Evolutionary conservation across 2,329 filamentous ascomycete genomes (phyloP).

Genomic region (Aspergillus pseudoterreus): DNA sequence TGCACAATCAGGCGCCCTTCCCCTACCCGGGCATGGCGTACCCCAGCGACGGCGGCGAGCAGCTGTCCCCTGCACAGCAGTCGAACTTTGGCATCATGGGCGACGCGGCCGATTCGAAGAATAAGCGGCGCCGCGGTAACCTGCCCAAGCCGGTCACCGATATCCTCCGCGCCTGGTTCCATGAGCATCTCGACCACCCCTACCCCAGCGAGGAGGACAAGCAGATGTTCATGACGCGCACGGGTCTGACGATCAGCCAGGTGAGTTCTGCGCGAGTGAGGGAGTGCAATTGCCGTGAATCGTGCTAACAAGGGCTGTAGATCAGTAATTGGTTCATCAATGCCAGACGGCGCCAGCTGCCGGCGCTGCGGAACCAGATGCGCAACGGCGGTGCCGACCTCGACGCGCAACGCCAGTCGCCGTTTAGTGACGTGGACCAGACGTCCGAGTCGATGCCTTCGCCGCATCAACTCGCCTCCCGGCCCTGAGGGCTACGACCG

Average conservation of each 20-base stretch:
- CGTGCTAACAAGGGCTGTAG: slow-evolving; percentile 22
- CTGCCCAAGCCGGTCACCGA: slow-evolving; percentile 87
- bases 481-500: slow-evolving; percentile 7
- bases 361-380: slow-evolving; percentile 44
- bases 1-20: slow-evolving; percentile 27
- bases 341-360: slow-evolving; percentile 46
- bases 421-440: slow-evolving; percentile 33
- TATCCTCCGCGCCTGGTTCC: slow-evolving; percentile 75
- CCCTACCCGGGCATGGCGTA: slow-evolving; percentile 27
- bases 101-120: slow-evolving; percentile 35
- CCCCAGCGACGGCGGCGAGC: slow-evolving; percentile 28
- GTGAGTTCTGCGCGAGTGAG: slow-evolving; percentile 23
- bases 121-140: slow-evolving; percentile 68
- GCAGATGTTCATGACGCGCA: slow-evolving; percentile 71
- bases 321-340: slow-evolving; percentile 55
- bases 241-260: slow-evolving; percentile 71
- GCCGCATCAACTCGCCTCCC: slow-evolving; percentile 18
- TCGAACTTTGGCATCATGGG: slow-evolving; percentile 38
- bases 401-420: slow-evolving; percentile 31
- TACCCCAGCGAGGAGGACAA: slow-evolving; percentile 90
- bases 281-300: not conserved
- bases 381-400: slow-evolving; percentile 30
- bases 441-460: slow-evolving; percentile 25
- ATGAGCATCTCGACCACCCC: slow-evolving; percentile 71
- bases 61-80: slow-evolving; percentile 28